Evolutionary conservation across 202 grass and related monocot species (phyloP).

Genomic region (Saccharum hybrid): DNA sequence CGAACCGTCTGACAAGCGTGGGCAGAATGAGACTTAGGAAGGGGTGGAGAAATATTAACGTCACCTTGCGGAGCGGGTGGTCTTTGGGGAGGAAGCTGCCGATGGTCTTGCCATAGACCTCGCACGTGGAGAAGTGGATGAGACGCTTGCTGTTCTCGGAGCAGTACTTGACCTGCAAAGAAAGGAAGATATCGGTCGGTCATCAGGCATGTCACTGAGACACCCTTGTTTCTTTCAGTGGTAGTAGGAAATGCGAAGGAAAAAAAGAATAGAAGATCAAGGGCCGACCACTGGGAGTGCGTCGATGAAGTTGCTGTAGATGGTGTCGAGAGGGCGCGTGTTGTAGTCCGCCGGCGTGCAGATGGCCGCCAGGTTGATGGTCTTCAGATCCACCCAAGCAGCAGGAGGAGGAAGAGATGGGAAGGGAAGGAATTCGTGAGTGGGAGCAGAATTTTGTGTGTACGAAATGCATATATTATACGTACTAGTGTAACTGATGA

Average conservation of each 20-base stretch:
- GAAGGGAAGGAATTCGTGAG: slow-evolving; percentile 25
- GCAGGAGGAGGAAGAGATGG: background rate
- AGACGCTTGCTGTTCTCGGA: slow-evolving; percentile 91
- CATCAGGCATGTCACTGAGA: background rate
- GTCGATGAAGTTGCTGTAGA: slow-evolving; percentile 99
- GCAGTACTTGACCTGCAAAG: slow-evolving; percentile 83
- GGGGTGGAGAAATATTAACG: background rate
- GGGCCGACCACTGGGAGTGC: slow-evolving; percentile 79
- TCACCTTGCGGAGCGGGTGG: slow-evolving; percentile 80
- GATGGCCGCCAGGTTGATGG: slow-evolving; percentile 92
- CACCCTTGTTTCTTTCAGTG: background rate
- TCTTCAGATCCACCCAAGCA: slow-evolving; percentile 58
- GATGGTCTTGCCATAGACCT: slow-evolving; percentile 96
- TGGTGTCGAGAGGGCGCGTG: slow-evolving; percentile 92
- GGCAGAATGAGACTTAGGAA: background rate
- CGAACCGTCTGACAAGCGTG: too few relatives aligned
- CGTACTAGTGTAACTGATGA: background rate
- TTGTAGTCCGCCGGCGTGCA: slow-evolving; percentile 98
- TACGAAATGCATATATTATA: background rate
- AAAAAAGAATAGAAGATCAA: background rate
- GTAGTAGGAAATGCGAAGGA: background rate
- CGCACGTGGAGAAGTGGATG: slow-evolving; percentile 98
- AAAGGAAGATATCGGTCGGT: background rate
- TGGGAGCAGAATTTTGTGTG: background rate
- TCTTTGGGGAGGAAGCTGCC: slow-evolving; percentile 96